Evolutionary conservation across 164 flowering plant species (phyloP), one percentile per base, ranked within the genome.

Genomic region (Stephania cephalantha): DNA sequence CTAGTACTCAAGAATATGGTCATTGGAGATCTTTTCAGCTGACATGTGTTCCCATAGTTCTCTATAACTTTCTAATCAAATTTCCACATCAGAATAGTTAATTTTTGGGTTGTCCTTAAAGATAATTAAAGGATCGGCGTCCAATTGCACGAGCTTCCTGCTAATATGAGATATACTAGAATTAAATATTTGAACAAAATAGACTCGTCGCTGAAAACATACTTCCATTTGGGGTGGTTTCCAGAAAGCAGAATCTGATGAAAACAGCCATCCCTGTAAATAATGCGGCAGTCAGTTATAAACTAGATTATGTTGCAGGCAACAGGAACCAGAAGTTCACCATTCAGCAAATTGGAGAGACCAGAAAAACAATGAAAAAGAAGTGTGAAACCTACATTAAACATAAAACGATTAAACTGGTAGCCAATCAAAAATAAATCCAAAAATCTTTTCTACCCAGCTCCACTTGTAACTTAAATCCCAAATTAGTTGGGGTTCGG

Each of bases 191-290:
- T 71, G 69, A 50, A 69, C n/a, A 58, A 58, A 2, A 58, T 58
- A 35, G 42, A 35, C 42, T 35, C 42, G 65, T 58, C 8, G n/a
- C n/a, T 66, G 31, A 45, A 68, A 42, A 42, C 89, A 66, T 88
- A 95, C 99, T 85, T 84, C 80, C 96, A 95, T 95, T 82, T 95
- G 98, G 74, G 92, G 91, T 75, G 98, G 98, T 83, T 92, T 87
- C 99, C 99, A 95, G 80, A 91, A 95, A 25, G 83, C 64, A 44
- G 98, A 87, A 74, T 89, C 92, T 35, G 97, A 87, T 55, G 87
- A 92, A 83, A 95, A 95, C 71, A 95, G 91, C 99, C 99, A 95
- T 46, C 99, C 99, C 99, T 95, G 89, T 75, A 86, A 12, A 76
- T 5, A 55, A 9, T 22, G 72, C 9, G 77, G 65, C 30, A 12